Evolutionary conservation across 2,329 filamentous ascomycete species (phyloP).

Genomic region (Biscogniauxia marginata): DNA sequence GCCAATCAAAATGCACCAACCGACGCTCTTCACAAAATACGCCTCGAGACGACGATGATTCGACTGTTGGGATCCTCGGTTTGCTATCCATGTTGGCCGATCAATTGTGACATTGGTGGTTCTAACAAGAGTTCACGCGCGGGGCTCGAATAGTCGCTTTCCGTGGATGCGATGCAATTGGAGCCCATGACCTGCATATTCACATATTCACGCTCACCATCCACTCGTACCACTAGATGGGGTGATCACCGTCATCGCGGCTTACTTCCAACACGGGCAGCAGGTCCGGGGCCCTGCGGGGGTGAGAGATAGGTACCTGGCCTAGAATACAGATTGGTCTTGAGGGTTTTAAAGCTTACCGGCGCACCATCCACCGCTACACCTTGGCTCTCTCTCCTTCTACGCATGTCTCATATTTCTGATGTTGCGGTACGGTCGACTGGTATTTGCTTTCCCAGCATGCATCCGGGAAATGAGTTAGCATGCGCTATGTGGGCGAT

Average conservation of each 20-base stretch:
- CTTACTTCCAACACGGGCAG: not conserved
- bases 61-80: not conserved
- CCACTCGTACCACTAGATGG: not conserved
- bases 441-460: constrained; percentile 14
- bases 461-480: constrained; percentile 33
- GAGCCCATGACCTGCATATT: not conserved
- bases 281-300: not conserved
- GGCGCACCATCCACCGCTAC: not conserved
- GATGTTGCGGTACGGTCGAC: not conserved
- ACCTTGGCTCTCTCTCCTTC: not conserved
- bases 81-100: not conserved
- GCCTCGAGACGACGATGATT: not conserved
- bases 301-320: not conserved
- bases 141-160: not conserved
- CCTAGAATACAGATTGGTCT: not conserved
- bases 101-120: not conserved
- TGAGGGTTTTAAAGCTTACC: not conserved
- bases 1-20: not conserved
- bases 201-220: not conserved
- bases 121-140: not conserved
- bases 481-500: constrained; percentile 35
- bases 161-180: too few species aligned
- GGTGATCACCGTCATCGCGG: not conserved
- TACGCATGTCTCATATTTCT: not conserved
- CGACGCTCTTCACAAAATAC: not conserved